Base-by-base conservation (phyloP, 371 early-diverging fungal genomes). In the Rhizopus delemar region DNA sequence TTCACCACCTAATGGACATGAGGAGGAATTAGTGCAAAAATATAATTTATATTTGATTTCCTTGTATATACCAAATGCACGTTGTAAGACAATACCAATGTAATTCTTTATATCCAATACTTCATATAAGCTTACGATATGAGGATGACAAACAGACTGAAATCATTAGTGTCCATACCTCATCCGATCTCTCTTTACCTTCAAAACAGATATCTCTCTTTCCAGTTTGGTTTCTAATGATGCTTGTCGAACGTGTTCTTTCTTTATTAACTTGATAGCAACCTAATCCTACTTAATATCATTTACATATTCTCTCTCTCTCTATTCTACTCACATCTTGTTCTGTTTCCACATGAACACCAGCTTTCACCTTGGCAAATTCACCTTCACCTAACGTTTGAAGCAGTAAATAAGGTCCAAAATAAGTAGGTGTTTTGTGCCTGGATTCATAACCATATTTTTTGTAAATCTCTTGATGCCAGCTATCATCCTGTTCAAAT, bases 351-450 rank as follows among this genome's bases (percentile, higher is more conserved):
- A 86, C 88, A 77, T 96, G 92, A 64, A 93, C 83, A 6, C 92
- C 97, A 16, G 95, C 85, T 70, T 97, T 96, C 64, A 98, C 99
- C 75, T 96, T 94, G 53, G 94, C 95, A 73, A 96, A 97, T 76
- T 96, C 96, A 46, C 99, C 99, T 74, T 93, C 95, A 53, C 98
- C 99, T 8, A 99, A 83, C 28, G 94, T 91, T 73, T 94, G 96
- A 32, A 93, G 83, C 49, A 98, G 76, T 29, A 88, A 83, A 72
- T 97, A 99, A 55, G 94, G 91, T 2, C 96, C 96, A 72, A 96
- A 90, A 73, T 89, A 85, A n/a, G 73, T 65, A 8, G 74, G 78
- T 53, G 64, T 48, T 51, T 64, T 59, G 8, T 66, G 86, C 80
- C 52, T 86, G 79, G 57, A 56, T 33, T 60, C 63, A 22, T 68